phyloP scores from a whole-genome alignment of 495 filamentous ascomycete species.

The Annulohypoxylon bovei region DNA sequence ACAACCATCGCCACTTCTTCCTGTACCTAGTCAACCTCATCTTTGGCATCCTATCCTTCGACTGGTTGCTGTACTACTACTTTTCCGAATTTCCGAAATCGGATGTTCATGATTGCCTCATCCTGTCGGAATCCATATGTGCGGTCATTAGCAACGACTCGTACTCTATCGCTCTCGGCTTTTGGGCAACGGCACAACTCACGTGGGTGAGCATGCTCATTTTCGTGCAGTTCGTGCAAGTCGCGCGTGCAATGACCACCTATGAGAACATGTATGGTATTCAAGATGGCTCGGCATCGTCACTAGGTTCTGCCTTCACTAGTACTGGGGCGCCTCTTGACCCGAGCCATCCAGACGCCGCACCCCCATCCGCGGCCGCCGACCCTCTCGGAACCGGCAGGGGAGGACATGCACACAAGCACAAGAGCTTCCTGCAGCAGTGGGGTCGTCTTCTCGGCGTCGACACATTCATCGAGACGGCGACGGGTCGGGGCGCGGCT shows the following conservation, averaged over 20 bases:
- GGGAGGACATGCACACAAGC: constrained; percentile 58
- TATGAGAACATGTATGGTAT: constrained; percentile 92
- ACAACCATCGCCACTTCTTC: constrained; percentile 95
- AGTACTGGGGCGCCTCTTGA: constrained; percentile 78
- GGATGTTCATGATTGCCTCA: constrained; percentile 68
- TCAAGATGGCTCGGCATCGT: constrained; percentile 64
- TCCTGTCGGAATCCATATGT: constrained; percentile 80
- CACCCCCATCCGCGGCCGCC: constrained; percentile 52
- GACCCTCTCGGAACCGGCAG: constrained; percentile 56
- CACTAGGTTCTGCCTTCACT: constrained; percentile 80
- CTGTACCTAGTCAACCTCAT: constrained; percentile 83
- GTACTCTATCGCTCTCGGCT: constrained; percentile 78
- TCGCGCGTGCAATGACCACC: constrained; percentile 91
- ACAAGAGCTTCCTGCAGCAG: constrained; percentile 73
- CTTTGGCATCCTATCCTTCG: constrained; percentile 74
- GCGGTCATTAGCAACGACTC: constrained; percentile 77
- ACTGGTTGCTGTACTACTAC: constrained; percentile 57
- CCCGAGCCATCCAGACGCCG: constrained; percentile 49
- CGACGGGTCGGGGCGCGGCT: constrained; percentile 66
- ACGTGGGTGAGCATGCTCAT: constrained; percentile 97
- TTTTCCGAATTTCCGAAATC: constrained; percentile 45
- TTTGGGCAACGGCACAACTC: constrained; percentile 85
- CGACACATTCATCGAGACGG: constrained; percentile 89
- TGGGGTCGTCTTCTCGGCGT: constrained; percentile 88
- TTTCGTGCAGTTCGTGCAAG: constrained; percentile 88